Percentiles rank a stretch among this genome's conserved stretches.
Conservation (phyloP, 2,329 filamentous ascomycete species). For the Colletotrichum nymphaeae region DNA sequence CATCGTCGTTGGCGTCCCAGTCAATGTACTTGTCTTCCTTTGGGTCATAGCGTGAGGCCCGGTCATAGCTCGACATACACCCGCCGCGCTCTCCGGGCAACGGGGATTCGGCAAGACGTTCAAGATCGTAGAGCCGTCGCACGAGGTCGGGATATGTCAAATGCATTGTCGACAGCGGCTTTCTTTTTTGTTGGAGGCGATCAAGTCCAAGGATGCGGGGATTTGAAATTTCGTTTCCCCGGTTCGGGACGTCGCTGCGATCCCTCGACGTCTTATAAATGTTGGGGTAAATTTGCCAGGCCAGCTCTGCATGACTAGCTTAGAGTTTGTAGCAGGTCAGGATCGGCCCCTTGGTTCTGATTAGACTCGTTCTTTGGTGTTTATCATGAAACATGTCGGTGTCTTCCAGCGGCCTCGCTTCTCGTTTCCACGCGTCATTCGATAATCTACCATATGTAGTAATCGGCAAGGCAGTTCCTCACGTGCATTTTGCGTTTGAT, state of each 20-base stretch:
- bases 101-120: conserved; percentile 28
- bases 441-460: not conserved
- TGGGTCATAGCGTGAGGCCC: conserved; percentile 29
- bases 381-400: not conserved
- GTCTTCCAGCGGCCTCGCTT: not conserved
- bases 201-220: not conserved
- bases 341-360: not conserved
- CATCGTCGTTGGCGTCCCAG: conserved; percentile 33
- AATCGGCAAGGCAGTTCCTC: not conserved
- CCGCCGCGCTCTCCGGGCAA: conserved; percentile 22
- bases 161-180: not conserved
- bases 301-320: not conserved
- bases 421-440: not conserved
- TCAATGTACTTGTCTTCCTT: conserved; percentile 26
- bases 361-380: not conserved
- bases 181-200: not conserved
- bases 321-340: not conserved
- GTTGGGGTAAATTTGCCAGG: not conserved
- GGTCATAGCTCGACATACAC: conserved; percentile 34
- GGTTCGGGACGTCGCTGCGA: not conserved
- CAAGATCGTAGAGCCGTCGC: conserved; percentile 27
- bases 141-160: conserved; percentile 29
- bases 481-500: not conserved
- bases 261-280: not conserved
- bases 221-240: not conserved